Conservation (phyloP, 1,139 yeast genomes). For the Taphrina betulina region DNA sequence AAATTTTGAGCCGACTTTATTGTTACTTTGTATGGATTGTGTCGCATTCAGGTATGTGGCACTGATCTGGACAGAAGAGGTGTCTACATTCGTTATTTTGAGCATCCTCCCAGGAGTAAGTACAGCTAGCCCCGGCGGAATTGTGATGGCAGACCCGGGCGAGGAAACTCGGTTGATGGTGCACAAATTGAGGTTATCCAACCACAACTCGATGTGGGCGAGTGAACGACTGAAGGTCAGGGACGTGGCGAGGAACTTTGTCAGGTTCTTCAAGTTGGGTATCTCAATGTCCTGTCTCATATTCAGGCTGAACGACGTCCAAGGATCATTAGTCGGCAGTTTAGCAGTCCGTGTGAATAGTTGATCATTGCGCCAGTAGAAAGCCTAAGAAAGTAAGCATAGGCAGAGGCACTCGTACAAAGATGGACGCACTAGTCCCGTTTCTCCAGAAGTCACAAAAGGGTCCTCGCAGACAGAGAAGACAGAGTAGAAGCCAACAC, state of each 20-base stretch:
- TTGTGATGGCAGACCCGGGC: constrained; percentile 38
- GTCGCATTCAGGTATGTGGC: constrained; percentile 46
- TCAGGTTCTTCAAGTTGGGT: constrained; percentile 45
- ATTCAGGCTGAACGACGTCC: constrained; percentile 48
- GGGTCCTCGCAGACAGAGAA: constrained; percentile 89
- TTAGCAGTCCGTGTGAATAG: constrained; percentile 44
- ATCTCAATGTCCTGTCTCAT: constrained; percentile 41
- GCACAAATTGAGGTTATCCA: constrained; percentile 43
- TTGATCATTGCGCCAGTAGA: constrained; percentile 48
- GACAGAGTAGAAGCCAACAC: constrained; percentile 98
- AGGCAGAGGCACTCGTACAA: too few species aligned
- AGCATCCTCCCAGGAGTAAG: constrained; percentile 39
- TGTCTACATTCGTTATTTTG: constrained; percentile 40
- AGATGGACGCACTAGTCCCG: constrained; percentile 40
- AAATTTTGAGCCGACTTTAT: constrained; percentile 37
- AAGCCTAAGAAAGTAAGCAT: constrained; percentile 40
- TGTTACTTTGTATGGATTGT: constrained; percentile 38
- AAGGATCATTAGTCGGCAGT: constrained; percentile 39
- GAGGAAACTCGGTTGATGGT: constrained; percentile 42
- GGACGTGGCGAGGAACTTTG: constrained; percentile 48
- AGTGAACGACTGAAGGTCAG: constrained; percentile 45
- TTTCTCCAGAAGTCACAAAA: constrained; percentile 47
- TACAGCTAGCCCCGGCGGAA: constrained; percentile 41
- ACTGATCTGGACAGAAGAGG: constrained; percentile 43
- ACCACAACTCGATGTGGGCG: constrained; percentile 41